Conservation (phyloP, 257 asterid genomes). For the Solanum ossicruentum region DNA sequence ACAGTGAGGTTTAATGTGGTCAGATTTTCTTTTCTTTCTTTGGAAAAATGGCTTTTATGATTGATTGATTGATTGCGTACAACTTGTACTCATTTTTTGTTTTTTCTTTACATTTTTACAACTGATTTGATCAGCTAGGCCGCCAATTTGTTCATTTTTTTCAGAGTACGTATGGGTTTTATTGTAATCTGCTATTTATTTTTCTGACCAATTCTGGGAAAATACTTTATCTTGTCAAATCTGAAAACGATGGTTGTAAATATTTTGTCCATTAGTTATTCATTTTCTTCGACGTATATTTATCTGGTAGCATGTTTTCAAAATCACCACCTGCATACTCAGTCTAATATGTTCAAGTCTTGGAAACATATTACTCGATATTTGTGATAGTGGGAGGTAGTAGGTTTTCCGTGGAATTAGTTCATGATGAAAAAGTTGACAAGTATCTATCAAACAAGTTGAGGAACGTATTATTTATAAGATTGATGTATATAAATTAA, state of each 20-base stretch:
- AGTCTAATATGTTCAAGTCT: not conserved
- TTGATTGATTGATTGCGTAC: constrained; percentile 45
- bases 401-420: not conserved
- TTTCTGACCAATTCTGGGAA: not conserved
- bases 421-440: not conserved
- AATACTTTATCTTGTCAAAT: not conserved
- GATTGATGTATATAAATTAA: not conserved
- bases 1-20: constrained; percentile 5
- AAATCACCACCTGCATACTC: constrained; percentile 1
- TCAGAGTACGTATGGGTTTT: not conserved
- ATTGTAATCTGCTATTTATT: not conserved
- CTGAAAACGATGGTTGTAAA: not conserved
- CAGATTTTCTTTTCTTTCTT: not conserved
- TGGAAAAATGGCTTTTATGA: constrained; percentile 17
- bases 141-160: constrained; percentile 45
- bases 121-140: constrained; percentile 55
- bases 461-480: not conserved
- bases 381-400: not conserved
- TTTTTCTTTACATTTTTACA: not conserved
- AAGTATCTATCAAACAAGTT: fast-evolving
- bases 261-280: constrained; percentile 23
- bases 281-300: not conserved
- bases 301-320: not conserved
- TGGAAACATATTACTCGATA: not conserved
- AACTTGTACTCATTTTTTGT: not conserved